Evolutionary conservation across 192 early-diverging fungal genomes (phyloP), one percentile per base, ranked within the genome.

Genomic region (Coemansia umbellata): DNA sequence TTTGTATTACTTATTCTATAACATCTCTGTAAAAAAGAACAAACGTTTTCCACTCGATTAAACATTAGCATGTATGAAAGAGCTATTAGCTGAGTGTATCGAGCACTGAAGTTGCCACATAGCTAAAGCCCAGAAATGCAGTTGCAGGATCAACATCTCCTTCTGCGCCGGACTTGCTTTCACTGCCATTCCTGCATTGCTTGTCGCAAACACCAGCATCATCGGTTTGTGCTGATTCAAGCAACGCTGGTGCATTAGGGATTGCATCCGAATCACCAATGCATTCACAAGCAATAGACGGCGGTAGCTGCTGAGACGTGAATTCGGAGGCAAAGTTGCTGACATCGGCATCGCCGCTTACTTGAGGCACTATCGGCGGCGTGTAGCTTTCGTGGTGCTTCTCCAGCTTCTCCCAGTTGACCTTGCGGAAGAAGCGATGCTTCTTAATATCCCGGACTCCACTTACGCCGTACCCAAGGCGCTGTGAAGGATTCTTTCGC

Each of bases 281-380:
- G 27, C 55, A 53, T 1, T 57, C 64, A 19, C 40, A 44, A 15
- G 53, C 58, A 33, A 78, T 19, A 0, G 74, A 78, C 18, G 48
- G 55, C 17, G 74, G 64, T 31, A 78, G 35, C 24, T 78, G 51
- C 60, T 78, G 60, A 24, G 40, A 31, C 18, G 91, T 93, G 52
- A 95, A 95, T 43, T 84, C 81, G 2, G 68, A 43, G 50, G 85
- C 87, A 78, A 95, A 95, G 53, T 93, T 90, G 62, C 87, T 85
- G 4, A 85, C 85, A 53, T 88, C 84, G 48, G 75, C 78, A 11
- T 82, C 80, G 32, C 78, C 74, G 14, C 65, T 68, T 74, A 85
- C 52, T 13, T 37, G 42, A 7, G 88, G 88, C 1, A 81, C 58
- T 35, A 90, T 88, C 9, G 89, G 89, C 18, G 89, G 87, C n/a